phyloP scores from a whole-genome alignment of 176 grass and related monocot genomes.

The Triticum aestivum region IWGSC_CS_RefSeq_v2.1 NC_057803.1:582864766-582865265 shows the following conservation, averaged over 20 bases:
- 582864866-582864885: not conserved
- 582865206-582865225: conserved; percentile 99
- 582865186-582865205: conserved; percentile 92
- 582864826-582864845: not conserved
- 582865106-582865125: conserved; percentile 16
- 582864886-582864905: not conserved
- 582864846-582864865: not conserved
- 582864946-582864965: conserved; percentile 15
- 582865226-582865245: conserved; percentile 92
- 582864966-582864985: not conserved
- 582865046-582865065: not conserved
- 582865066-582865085: not conserved
- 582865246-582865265: conserved; percentile 96
- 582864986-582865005: not conserved
- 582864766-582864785: not conserved
- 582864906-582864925: not conserved
- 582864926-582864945: not conserved
- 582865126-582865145: conserved; percentile 32
- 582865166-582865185: conserved; percentile 99
- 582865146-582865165: conserved; percentile 92
- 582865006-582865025: conserved; percentile 8
- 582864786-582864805: not conserved
- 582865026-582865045: not conserved
- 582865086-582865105: not conserved
- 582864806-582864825: not conserved